Evolutionary conservation across 805 yeast species (phyloP).

Genomic region (Wickerhamomyces strasburgensis): DNA sequence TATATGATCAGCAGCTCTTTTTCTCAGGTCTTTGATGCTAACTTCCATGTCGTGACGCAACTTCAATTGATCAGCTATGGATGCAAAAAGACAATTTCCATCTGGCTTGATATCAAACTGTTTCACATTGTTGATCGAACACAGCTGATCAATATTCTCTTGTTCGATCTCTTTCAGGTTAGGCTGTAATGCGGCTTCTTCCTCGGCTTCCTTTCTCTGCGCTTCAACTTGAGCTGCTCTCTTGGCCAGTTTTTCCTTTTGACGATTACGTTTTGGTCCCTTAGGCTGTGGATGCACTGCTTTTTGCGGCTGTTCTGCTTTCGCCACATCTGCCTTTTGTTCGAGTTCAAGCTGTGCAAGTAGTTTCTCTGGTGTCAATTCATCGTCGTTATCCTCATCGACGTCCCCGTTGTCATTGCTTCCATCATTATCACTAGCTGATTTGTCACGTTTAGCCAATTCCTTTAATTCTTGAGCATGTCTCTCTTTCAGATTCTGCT

Average conservation of each 20-base stretch:
- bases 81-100: slow-evolving; percentile 90
- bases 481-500: slow-evolving; percentile 44
- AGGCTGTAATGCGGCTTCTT: slow-evolving; percentile 62
- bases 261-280: slow-evolving; percentile 63
- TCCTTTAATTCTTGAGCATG: slow-evolving; percentile 50
- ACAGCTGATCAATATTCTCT: slow-evolving; percentile 52
- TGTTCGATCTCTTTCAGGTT: slow-evolving; percentile 70
- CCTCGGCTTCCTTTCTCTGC: slow-evolving; percentile 60
- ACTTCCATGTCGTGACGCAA: slow-evolving; percentile 39
- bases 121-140: slow-evolving; percentile 42
- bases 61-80: slow-evolving; percentile 72
- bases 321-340: slow-evolving; percentile 15
- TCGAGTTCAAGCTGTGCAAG: slow-evolving; percentile 53
- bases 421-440: too few species aligned
- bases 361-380: slow-evolving; percentile 61
- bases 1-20: slow-evolving; percentile 62
- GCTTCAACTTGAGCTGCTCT: slow-evolving; percentile 65
- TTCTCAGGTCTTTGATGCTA: slow-evolving; percentile 52
- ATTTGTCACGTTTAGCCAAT: neutral
- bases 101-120: slow-evolving; percentile 79
- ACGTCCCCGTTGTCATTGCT: slow-evolving; percentile 24
- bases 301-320: slow-evolving; percentile 12
- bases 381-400: slow-evolving; percentile 36
- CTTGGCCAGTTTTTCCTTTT: slow-evolving; percentile 74
- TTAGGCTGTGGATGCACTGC: slow-evolving; percentile 18